These are phyloP conservation scores for Yamadazyma spencermartinsiae DNA, from an alignment of 1,139 yeast genomes.

Conservation along the genomic window DNA sequence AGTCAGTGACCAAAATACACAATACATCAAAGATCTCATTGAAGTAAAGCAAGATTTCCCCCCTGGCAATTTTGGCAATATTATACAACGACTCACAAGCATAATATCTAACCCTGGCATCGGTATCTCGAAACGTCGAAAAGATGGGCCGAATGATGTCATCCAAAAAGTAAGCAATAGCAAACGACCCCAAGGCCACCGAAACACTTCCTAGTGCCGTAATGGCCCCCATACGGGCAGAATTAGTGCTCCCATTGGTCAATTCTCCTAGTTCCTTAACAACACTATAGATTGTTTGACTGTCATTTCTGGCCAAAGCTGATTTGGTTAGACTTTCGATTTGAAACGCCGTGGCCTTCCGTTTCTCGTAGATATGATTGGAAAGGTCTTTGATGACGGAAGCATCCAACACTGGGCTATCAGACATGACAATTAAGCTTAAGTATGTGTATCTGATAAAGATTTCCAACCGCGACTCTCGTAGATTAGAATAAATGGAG, in stretches of 20 bases:
- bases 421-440: too few species aligned
- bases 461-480: too few species aligned
- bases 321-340: constrained; percentile 78
- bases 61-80: constrained; percentile 95
- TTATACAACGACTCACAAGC: constrained; percentile 97
- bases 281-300: constrained; percentile 59
- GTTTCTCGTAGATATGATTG: constrained; percentile 89
- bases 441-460: neutral
- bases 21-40: constrained; percentile 93
- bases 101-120: constrained; percentile 92
- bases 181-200: constrained; percentile 50
- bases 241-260: constrained; percentile 42
- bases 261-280: constrained; percentile 45
- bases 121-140: constrained; percentile 96
- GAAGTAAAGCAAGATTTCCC: constrained; percentile 86
- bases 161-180: constrained; percentile 65
- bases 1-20: constrained; percentile 87
- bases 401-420: constrained; percentile 54
- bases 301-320: constrained; percentile 66
- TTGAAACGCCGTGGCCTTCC: constrained; percentile 92
- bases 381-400: constrained; percentile 79
- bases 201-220: constrained; percentile 53
- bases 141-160: constrained; percentile 90
- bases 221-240: constrained; percentile 52
- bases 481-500: too few species aligned